Evolutionary conservation across 2,329 filamentous ascomycete genomes (phyloP).

Genomic region (Penicillium olsonii): DNA sequence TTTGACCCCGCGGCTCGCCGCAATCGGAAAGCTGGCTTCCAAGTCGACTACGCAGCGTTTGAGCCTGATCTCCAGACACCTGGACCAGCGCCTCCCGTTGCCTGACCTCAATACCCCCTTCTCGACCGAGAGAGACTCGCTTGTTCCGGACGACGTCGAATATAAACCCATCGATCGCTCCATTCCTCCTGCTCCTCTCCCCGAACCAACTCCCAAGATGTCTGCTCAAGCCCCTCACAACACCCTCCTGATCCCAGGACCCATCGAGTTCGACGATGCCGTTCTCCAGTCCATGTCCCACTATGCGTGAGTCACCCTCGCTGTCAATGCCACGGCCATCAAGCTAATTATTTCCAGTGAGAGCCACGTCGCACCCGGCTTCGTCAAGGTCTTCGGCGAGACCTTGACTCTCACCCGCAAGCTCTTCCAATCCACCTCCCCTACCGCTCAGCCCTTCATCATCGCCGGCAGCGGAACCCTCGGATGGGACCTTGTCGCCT

Average conservation of each 20-base stretch:
- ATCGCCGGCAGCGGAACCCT: conserved; percentile 93
- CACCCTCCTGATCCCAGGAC: conserved; percentile 90
- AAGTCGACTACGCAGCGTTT: conserved; percentile 54
- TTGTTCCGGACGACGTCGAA: conserved; percentile 56
- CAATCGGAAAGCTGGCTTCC: conserved; percentile 48
- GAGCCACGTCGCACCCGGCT: conserved; percentile 86
- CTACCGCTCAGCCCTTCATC: conserved; percentile 84
- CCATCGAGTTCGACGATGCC: conserved; percentile 97
- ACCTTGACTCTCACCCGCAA: conserved; percentile 83
- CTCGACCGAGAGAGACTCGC: conserved; percentile 58
- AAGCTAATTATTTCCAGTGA: conserved; percentile 60
- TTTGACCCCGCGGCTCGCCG: conserved; percentile 35
- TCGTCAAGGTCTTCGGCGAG: conserved; percentile 89
- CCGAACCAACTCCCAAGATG: conserved; percentile 48
- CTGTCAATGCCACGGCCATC: conserved; percentile 3
- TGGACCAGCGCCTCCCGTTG: conserved; percentile 55
- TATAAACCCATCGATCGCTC: conserved; percentile 47
- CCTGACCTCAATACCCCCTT: conserved; percentile 65
- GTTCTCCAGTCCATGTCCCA: conserved; percentile 94
- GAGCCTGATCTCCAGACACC: conserved; percentile 62
- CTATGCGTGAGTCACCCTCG: conserved; percentile 58
- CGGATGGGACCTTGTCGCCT: conserved; percentile 94
- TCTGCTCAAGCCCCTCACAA: conserved; percentile 62
- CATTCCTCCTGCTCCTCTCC: conserved; percentile 23
- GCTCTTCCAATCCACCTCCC: conserved; percentile 87